Base-by-base conservation (phyloP, 768 basidiomycete species). In the Fomitopsis serialis region DNA sequence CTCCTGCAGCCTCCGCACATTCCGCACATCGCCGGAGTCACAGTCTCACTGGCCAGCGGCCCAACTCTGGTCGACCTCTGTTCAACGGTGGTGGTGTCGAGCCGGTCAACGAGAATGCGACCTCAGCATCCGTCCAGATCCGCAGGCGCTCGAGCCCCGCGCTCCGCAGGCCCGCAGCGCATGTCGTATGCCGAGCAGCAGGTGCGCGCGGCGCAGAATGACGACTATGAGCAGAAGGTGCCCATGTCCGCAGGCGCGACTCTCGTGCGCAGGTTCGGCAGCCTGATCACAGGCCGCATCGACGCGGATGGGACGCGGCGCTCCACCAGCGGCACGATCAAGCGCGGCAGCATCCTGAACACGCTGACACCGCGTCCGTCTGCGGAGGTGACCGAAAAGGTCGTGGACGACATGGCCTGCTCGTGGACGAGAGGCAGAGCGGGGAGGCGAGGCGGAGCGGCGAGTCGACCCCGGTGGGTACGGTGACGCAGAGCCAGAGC, bases 21-120 rank as follows among this genome's bases (percentile, higher is more conserved):
- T 84, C 85, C 27, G 88, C 85, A 5, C 92, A 94, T 68, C 77
- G 85, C 49, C 75, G 90, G 50, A 92, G 88, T 56, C 91, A 92
- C 66, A 89, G 88, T 63, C 76, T 93, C 68, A 89, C 85, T 48
- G 22, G 45, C 60, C 87, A 91, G 64, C 71, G 89, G 19, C 90
- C 88, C 11, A 69, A 64, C 2, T 60, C 77, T 19, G 78, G 80
- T 2, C 75, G 78, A 23, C 79, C 78, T 10, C 76, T 85, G 72
- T 83, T 87, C 66, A 82, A 84, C 13, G 58, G 62, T 25, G 58
- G 58, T 2, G 59, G 63, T 22, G 69, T 65, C 48, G 70, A 61
- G 49, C 65, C 64, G 19, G 69, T 72, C 34, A 76, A 77, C 47
- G 81, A 81, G 63, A 64, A 72, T 24, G 75, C 73, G 9, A 61